phyloP scores from a whole-genome alignment of 768 basidiomycete species.

The Hydnomerulius pinastri region DNA sequence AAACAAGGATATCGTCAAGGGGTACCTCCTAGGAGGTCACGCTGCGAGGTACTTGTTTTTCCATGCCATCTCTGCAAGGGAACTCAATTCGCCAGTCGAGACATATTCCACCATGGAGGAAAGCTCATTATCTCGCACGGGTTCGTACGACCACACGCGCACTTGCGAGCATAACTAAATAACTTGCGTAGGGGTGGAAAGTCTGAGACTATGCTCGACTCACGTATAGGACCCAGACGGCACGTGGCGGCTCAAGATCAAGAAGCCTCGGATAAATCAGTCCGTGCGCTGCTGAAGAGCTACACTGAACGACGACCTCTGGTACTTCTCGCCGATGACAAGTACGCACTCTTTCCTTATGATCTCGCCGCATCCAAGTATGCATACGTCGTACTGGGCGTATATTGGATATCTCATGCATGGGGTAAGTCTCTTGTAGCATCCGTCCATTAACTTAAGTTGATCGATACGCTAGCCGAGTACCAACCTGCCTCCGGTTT shows the following conservation, averaged over 20 bases:
- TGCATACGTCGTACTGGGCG: conserved; percentile 52
- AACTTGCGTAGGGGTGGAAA: conserved; percentile 60
- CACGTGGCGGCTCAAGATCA: conserved; percentile 63
- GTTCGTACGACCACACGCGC: conserved; percentile 40
- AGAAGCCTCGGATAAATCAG: conserved; percentile 65
- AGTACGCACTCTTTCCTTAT: conserved; percentile 72
- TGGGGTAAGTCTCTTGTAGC: conserved; percentile 37
- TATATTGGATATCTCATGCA: conserved; percentile 69
- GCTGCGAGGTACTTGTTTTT: conserved; percentile 54
- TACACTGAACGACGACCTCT: conserved; percentile 57
- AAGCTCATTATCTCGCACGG: conserved; percentile 82
- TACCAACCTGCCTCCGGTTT: conserved; percentile 51
- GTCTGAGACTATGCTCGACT: conserved; percentile 55
- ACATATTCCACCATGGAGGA: conserved; percentile 64
- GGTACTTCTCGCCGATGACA: conserved; percentile 72
- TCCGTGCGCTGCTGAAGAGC: conserved; percentile 65
- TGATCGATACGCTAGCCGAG: conserved; percentile 48
- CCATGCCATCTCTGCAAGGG: conserved; percentile 3
- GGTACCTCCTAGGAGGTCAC: conserved; percentile 76
- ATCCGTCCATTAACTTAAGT: conserved; percentile 1
- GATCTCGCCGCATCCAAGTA: conserved; percentile 54
- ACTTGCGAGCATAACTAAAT: conserved; percentile 1
- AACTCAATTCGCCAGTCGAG: conserved; percentile 51
- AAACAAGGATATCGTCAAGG: conserved; percentile 58
- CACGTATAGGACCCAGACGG: conserved; percentile 39